These are phyloP conservation scores for Aeminium ludgeri DNA, from an alignment of 495 filamentous ascomycete genomes.

Conservation along the genomic window DNA sequence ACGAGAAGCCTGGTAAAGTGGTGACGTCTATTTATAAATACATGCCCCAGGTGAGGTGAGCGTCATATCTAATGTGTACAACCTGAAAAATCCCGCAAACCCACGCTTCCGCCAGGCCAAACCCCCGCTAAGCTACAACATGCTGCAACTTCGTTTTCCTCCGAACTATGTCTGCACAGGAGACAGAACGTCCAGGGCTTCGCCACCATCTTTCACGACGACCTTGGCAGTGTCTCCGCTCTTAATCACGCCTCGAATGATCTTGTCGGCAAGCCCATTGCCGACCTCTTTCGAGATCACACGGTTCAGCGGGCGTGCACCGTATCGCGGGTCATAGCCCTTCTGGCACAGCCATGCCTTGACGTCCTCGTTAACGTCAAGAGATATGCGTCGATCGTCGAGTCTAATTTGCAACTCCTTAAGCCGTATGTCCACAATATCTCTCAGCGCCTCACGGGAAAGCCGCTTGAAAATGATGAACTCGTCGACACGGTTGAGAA, in stretches of 20 bases:
- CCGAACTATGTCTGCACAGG: too few species aligned
- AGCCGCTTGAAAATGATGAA: slow-evolving; percentile 91
- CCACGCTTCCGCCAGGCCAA: too few species aligned
- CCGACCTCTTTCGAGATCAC: slow-evolving; percentile 78
- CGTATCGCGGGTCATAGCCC: slow-evolving; percentile 81
- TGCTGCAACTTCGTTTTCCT: neutral
- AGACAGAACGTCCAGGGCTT: slow-evolving; percentile 26
- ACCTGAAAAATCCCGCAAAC: too few species aligned
- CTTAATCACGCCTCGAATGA: slow-evolving; percentile 72
- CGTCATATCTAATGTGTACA: too few species aligned
- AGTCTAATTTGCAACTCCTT: slow-evolving; percentile 70
- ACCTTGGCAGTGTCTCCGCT: slow-evolving; percentile 56
- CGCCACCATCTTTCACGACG: slow-evolving; percentile 38
- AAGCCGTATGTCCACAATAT: slow-evolving; percentile 86
- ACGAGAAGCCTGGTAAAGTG: too few species aligned
- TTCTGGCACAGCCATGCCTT: slow-evolving; percentile 72
- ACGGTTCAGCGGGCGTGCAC: slow-evolving; percentile 83
- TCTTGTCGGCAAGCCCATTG: slow-evolving; percentile 74
- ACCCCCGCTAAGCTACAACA: neutral
- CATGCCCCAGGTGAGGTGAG: too few species aligned
- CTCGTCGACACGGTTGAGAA: slow-evolving; percentile 89
- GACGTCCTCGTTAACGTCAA: slow-evolving; percentile 53
- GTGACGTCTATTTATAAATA: too few species aligned
- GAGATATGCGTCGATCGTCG: slow-evolving; percentile 65
- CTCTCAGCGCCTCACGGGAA: slow-evolving; percentile 57